Evolutionary conservation across 1,284 basidiomycete genomes (phyloP), one percentile per base, ranked within the genome.

Genomic region (Tilletia setariae): DNA sequence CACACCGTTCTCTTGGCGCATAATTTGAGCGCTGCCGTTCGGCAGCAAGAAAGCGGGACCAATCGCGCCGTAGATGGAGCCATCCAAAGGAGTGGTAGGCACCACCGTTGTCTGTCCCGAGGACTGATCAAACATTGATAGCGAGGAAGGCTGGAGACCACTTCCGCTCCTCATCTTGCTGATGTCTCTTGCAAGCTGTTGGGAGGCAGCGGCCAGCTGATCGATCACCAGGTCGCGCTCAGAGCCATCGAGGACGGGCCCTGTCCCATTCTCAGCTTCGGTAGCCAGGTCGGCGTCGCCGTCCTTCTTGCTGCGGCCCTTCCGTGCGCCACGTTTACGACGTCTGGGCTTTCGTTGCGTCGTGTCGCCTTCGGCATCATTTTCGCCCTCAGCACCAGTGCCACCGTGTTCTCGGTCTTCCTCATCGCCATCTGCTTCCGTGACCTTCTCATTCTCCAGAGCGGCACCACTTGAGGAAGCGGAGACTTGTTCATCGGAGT

Each of bases 151-250:
- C 35, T 40, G 35, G 4, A 40, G 35, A 40, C 4, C 6, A 4
- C 6, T 40, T 8, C 25, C 30, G 32, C 2, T 61, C 56, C 35
- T 61, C 56, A 61, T 61, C 56, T 61, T 61, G 28, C 56, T 61
- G 30, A 61, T 16, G 15, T 61, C 56, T 9, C 56, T 25, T n/a
- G 32, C 56, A 30, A 61, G 56, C 28, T 61, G 56, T 16, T 61
- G 56, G n/a, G 56, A 61, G 8, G 56, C 56, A 21, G 56, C 56
- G 16, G 56, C 56, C 16, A 61, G 56, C 56, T 61, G 56, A 35
- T 61, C 28, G 32, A 61, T 40, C 15, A 21, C 56, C 9, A 19
- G n/a, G 56, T 61, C 56, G 3, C 23, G 32, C 9, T 61, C 56
- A 25, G 56, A 35, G 28, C n/a, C 19, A n/a, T n/a, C 47, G 7